phyloP scores from a whole-genome alignment of 225 moss, liverwort and hornwort genomes.

The Polytrichum formosum region DNA sequence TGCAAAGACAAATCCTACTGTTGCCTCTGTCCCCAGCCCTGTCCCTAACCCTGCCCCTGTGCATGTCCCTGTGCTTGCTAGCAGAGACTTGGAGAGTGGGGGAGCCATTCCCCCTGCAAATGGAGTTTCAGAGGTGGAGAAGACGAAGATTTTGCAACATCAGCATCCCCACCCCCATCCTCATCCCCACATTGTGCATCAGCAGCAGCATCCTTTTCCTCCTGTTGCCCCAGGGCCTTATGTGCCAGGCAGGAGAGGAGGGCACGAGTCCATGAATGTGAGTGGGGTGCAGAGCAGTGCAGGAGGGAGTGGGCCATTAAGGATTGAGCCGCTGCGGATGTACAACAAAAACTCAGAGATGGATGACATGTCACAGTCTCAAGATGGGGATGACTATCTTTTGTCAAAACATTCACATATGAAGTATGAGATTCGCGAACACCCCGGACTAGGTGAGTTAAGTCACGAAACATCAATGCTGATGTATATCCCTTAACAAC shows the following conservation, averaged over 20 bases:
- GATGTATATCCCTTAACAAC: too few relatives aligned
- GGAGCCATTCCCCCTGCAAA: constrained; percentile 1
- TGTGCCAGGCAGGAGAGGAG: constrained; percentile 14
- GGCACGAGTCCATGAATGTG: constrained; percentile 26
- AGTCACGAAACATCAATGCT: too few relatives aligned
- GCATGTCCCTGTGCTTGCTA: background rate
- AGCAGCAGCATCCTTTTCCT: background rate
- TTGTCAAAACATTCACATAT: constrained; percentile 74
- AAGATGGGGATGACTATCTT: constrained; percentile 65
- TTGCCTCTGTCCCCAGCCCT: constrained; percentile 18
- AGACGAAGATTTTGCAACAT: constrained; percentile 7
- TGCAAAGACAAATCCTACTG: constrained; percentile 18
- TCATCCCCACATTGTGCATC: constrained; percentile 6
- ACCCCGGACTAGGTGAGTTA: constrained; percentile 60
- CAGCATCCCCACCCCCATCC: background rate
- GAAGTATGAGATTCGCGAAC: constrained; percentile 79
- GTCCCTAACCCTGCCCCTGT: constrained; percentile 2
- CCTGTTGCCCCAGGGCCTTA: constrained; percentile 21
- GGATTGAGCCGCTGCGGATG: constrained; percentile 38
- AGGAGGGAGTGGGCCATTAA: constrained; percentile 23
- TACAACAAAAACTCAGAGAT: constrained; percentile 75
- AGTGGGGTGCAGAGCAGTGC: constrained; percentile 33
- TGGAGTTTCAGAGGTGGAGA: constrained; percentile 12
- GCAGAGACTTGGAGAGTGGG: constrained; percentile 12
- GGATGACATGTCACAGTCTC: constrained; percentile 79